Percentiles rank a stretch among this genome's conserved stretches.
These are phyloP conservation scores for Kurtzmaniella quercitrusa DNA, from an alignment of 1,139 yeast species.

Conservation along the genomic window DNA sequence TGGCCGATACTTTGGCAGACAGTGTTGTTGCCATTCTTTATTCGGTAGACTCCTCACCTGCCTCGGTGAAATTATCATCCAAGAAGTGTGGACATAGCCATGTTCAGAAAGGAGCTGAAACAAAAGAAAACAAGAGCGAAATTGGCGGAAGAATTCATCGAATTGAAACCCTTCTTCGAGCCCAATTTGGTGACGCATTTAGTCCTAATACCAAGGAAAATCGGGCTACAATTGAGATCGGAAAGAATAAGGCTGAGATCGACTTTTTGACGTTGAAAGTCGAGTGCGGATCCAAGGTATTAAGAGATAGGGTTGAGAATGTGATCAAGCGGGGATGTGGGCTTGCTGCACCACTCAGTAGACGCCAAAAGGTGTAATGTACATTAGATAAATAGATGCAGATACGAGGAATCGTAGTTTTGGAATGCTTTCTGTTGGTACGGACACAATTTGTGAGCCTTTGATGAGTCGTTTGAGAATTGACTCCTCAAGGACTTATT, in stretches of 20 bases:
- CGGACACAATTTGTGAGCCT: too few relatives aligned
- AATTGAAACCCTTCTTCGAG: constrained; percentile 59
- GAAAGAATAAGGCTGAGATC: constrained; percentile 68
- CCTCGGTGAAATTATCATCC: constrained; percentile 84
- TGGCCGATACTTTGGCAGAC: constrained; percentile 93
- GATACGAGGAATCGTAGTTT: neutral
- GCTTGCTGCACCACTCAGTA: constrained; percentile 74
- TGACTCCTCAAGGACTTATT: too few relatives aligned
- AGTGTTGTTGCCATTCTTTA: constrained; percentile 85
- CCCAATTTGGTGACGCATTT: constrained; percentile 87
- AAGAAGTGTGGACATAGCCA: constrained; percentile 49
- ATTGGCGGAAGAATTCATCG: constrained; percentile 56
- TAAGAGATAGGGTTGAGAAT: constrained; percentile 79
- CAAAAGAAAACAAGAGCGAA: constrained; percentile 32
- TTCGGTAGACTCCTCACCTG: constrained; percentile 92
- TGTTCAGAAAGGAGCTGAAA: constrained; percentile 12
- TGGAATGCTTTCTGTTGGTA: too few relatives aligned
- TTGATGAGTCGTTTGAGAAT: too few relatives aligned
- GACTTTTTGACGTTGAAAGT: constrained; percentile 64
- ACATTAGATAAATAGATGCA: neutral
- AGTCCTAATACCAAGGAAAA: constrained; percentile 30
- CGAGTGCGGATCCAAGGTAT: constrained; percentile 71
- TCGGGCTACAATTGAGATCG: constrained; percentile 60
- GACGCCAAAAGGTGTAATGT: constrained; percentile 17
- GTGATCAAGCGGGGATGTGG: constrained; percentile 74